A percentile compares a stretch with the other conserved stretches of the same genome.
These are phyloP conservation scores for Lentinula guzmanii DNA, from an alignment of 768 basidiomycete genomes.

Conservation along the genomic window DNA sequence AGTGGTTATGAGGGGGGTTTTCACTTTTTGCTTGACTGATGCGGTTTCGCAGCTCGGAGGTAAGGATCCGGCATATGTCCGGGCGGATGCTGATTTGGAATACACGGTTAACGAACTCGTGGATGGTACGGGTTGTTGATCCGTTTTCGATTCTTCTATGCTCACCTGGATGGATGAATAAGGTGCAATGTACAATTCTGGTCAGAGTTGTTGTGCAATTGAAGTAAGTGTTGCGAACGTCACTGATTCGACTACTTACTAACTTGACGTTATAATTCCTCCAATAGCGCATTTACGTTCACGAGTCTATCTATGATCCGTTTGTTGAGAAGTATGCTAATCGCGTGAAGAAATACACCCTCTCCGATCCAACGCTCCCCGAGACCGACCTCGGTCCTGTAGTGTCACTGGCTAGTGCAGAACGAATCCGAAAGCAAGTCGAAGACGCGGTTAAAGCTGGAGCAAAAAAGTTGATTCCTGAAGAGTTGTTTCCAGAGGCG, in stretches of 20 bases:
- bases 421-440: slow-evolving; percentile 81
- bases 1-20: background rate
- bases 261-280: background rate
- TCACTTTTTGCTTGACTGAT: background rate
- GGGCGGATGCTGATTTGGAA: slow-evolving; percentile 76
- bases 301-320: slow-evolving; percentile 71
- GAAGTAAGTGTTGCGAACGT: slow-evolving; percentile 46
- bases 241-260: too few relatives aligned
- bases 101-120: slow-evolving; percentile 85
- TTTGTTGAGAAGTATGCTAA: slow-evolving; percentile 75
- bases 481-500: slow-evolving; percentile 60
- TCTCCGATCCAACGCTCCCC: slow-evolving; percentile 77
- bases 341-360: slow-evolving; percentile 76
- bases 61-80: slow-evolving; percentile 96
- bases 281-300: slow-evolving; percentile 84
- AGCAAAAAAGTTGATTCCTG: slow-evolving; percentile 70
- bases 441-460: slow-evolving; percentile 78
- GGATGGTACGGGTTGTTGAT: slow-evolving; percentile 53
- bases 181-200: slow-evolving; percentile 91
- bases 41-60: slow-evolving; percentile 68
- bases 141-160: background rate
- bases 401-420: slow-evolving; percentile 81
- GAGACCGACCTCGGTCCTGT: slow-evolving; percentile 89
- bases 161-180: background rate
- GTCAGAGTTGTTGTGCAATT: slow-evolving; percentile 93